These are phyloP conservation scores for Batrachochytrium dendrobatidis DNA, from an alignment of 371 early-diverging fungal species.

Conservation along the genomic window DNA sequence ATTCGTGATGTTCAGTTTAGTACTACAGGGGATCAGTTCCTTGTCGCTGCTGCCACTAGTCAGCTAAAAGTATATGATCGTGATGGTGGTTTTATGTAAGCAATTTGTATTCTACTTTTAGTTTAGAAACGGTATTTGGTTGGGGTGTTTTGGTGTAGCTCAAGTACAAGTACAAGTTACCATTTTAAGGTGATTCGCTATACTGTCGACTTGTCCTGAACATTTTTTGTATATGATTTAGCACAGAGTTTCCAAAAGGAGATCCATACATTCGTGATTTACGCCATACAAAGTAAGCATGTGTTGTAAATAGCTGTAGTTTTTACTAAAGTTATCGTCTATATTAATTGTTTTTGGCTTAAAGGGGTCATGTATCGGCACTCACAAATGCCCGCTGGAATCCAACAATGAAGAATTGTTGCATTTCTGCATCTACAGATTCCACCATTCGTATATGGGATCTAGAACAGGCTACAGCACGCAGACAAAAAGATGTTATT, in stretches of 20 bases:
- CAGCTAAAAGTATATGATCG: conserved; percentile 71
- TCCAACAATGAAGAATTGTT: conserved; percentile 56
- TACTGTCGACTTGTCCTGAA: not conserved
- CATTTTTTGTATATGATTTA: not conserved
- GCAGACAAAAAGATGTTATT: conserved; percentile 63
- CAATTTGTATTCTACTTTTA: not conserved
- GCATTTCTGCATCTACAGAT: conserved; percentile 78
- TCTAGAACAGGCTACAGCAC: conserved; percentile 47
- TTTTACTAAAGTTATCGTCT: not conserved
- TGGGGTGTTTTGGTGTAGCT: too few species aligned
- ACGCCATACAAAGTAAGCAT: conserved; percentile 57
- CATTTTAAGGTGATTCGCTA: too few species aligned
- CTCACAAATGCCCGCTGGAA: conserved; percentile 79
- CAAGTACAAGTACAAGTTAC: too few species aligned
- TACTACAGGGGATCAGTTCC: conserved; percentile 64
- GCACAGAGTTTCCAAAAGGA: conserved; percentile 70
- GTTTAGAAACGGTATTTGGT: not conserved
- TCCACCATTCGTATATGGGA: conserved; percentile 90
- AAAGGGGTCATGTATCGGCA: conserved; percentile 76
- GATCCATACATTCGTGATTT: conserved; percentile 90
- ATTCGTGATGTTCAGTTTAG: conserved; percentile 79
- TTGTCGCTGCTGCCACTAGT: conserved; percentile 69
- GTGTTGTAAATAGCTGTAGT: not conserved
- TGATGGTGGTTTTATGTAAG: conserved; percentile 60
- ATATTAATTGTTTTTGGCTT: not conserved